Conservation (phyloP, 176 grass and related monocot genomes). For the Aegilops bicornis region DNA sequence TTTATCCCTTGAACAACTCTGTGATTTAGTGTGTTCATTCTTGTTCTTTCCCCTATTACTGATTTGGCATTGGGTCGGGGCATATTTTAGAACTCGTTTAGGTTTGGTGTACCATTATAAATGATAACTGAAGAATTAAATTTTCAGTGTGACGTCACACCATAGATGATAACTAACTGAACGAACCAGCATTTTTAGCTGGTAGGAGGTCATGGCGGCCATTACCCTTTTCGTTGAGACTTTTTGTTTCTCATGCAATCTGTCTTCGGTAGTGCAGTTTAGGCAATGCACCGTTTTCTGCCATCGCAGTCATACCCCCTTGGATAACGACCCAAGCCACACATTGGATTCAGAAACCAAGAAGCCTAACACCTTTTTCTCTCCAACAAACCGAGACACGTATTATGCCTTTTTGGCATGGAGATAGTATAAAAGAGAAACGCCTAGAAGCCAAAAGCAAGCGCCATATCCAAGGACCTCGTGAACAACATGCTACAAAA, state of each 20-base stretch:
- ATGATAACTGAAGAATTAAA: neutral
- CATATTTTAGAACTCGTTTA: too few relatives aligned
- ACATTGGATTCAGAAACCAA: slow-evolving; percentile 14
- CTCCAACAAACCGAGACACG: slow-evolving; percentile 32
- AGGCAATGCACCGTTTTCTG: slow-evolving; percentile 7
- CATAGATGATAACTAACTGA: slow-evolving; percentile 9
- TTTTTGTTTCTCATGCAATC: neutral
- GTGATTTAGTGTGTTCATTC: too few relatives aligned
- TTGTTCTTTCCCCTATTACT: too few relatives aligned
- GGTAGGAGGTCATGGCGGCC: slow-evolving; percentile 8
- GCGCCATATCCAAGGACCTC: slow-evolving; percentile 22
- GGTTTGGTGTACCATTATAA: too few relatives aligned
- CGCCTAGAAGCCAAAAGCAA: slow-evolving; percentile 35
- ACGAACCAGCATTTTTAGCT: slow-evolving; percentile 2
- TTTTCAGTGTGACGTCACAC: slow-evolving; percentile 15
- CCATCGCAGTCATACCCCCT: neutral
- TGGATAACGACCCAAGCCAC: neutral
- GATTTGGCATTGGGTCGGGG: too few relatives aligned
- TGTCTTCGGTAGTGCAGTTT: neutral
- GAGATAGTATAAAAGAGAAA: neutral
- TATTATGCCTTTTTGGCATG: neutral
- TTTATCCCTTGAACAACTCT: too few relatives aligned
- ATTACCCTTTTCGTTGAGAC: neutral
- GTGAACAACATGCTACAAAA: slow-evolving; percentile 18
- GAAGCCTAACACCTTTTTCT: slow-evolving; percentile 17